phyloP scores from a whole-genome alignment of 495 filamentous ascomycete species.

The Massariosphaeria phaeospora region DNA sequence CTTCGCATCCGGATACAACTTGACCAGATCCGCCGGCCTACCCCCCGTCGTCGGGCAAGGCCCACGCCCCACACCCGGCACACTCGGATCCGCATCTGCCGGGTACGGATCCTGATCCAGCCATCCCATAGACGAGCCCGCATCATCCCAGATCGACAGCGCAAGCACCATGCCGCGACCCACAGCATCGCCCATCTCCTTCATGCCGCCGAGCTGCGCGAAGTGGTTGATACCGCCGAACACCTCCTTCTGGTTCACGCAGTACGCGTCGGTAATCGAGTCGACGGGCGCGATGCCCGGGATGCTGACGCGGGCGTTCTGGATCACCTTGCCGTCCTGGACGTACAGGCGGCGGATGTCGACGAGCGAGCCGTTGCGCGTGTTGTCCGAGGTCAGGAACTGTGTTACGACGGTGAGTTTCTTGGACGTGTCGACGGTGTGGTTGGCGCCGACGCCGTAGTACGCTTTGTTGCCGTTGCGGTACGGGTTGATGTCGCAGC shows the following conservation, averaged over 20 bases:
- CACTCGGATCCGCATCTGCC: conserved; percentile 42
- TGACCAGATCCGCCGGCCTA: conserved; percentile 52
- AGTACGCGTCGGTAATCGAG: conserved; percentile 58
- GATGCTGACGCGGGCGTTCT: conserved; percentile 53
- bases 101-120: conserved; percentile 70
- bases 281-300: conserved; percentile 48
- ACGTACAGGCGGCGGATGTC: conserved; percentile 60
- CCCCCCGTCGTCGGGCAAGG: conserved; percentile 9
- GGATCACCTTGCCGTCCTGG: conserved; percentile 55
- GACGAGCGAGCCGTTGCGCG: conserved; percentile 46
- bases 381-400: conserved; percentile 50
- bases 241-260: conserved; percentile 48
- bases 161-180: conserved; percentile 63
- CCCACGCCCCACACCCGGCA: conserved; percentile 14
- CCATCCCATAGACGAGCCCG: conserved; percentile 73
- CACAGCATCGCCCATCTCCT: conserved; percentile 54
- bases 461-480: conserved; percentile 49
- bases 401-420: conserved; percentile 64
- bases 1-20: conserved; percentile 48
- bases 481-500: conserved; percentile 63
- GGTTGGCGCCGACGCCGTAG: conserved; percentile 48
- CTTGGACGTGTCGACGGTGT: conserved; percentile 54
- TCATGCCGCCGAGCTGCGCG: conserved; percentile 54
- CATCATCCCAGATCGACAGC: conserved; percentile 75
- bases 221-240: conserved; percentile 52